phyloP scores from a whole-genome alignment of 208 protist genomes.

The Leishmania turanica region DNA sequence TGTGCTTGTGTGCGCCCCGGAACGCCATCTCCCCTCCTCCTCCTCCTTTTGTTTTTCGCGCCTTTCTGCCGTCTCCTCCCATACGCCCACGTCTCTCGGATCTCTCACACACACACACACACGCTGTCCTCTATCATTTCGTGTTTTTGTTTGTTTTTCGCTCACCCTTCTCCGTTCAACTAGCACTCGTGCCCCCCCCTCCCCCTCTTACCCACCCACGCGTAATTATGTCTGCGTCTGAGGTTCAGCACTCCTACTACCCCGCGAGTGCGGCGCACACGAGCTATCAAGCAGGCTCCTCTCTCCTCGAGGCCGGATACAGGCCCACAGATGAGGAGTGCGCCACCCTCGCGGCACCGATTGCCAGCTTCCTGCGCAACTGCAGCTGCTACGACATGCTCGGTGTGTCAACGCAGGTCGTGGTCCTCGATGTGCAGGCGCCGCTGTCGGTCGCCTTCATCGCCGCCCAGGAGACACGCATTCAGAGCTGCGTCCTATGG shows the following conservation, averaged over 20 bases:
- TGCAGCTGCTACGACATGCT: slow-evolving; percentile 89
- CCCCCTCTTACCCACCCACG: background rate
- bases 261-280: slow-evolving; percentile 19
- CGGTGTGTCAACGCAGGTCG: slow-evolving; percentile 85
- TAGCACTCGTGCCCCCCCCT: too few species aligned
- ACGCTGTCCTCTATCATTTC: background rate
- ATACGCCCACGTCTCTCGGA: background rate
- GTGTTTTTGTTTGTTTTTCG: background rate
- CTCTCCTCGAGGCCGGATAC: slow-evolving; percentile 53
- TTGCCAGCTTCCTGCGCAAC: slow-evolving; percentile 65
- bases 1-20: background rate
- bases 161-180: background rate
- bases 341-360: slow-evolving; percentile 53
- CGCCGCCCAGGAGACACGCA: slow-evolving; percentile 84
- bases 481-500: slow-evolving; percentile 86
- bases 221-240: slow-evolving; percentile 30
- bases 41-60: background rate
- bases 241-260: slow-evolving; percentile 40
- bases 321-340: slow-evolving; percentile 64
- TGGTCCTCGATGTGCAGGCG: slow-evolving; percentile 78
- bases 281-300: slow-evolving; percentile 23
- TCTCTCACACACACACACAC: background rate
- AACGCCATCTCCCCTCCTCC: background rate
- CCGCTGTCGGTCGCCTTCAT: slow-evolving; percentile 85
- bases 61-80: background rate